Base-by-base conservation (phyloP, 371 early-diverging fungal genomes). In the Apophysomyces trapeziformis region DNA sequence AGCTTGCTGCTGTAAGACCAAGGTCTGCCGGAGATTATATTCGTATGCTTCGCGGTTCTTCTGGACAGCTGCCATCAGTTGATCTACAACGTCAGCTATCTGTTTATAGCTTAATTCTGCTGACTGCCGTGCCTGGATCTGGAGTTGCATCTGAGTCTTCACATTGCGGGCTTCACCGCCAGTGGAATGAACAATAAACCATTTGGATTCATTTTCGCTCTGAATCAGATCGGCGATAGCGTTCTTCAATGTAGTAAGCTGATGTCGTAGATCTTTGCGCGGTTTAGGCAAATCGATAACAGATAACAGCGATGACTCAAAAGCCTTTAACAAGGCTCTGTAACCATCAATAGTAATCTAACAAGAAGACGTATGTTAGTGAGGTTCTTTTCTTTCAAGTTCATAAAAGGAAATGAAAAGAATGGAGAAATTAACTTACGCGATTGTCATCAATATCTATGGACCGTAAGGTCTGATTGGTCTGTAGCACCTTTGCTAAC, bases 271-370 rank as follows among this genome's bases (percentile, higher is more conserved):
- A 38, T 81, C 81, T 1, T 63, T 66, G 1, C 66, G 67, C 5
- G 81, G 81, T 14, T 62, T 67, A 7, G 75, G 72, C 4, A 81
- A 21, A 5, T 72, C 58, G 14, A 75, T 72, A 3, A 81, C 44
- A 4, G 38, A 45, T 5, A 69, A 61, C 9, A 44, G 68, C 6
- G 74, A 64, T 7, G 54, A 7, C 38, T 68, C 61, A 43, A 75
- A 63, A 1, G 71, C 68, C 8, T 71, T 69, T 13, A 57, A 45
- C 5, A 81, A 41, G 6, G 58, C 68, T 21, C 75, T 69, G 50
- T 67, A 81, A 12, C 82, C 82, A 35, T 76, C 75, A 50, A 81
- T 77, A 0, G 79, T 70, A 13, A 73, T 74, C 80, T 80, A 67
- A 32, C 26, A 57, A 12, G 21, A 21, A 21, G 1, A 21, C 1